Evolutionary conservation across 2,329 filamentous ascomycete genomes (phyloP), one percentile per base, ranked within the genome.

Genomic region (Cladophialophora yegresii): DNA sequence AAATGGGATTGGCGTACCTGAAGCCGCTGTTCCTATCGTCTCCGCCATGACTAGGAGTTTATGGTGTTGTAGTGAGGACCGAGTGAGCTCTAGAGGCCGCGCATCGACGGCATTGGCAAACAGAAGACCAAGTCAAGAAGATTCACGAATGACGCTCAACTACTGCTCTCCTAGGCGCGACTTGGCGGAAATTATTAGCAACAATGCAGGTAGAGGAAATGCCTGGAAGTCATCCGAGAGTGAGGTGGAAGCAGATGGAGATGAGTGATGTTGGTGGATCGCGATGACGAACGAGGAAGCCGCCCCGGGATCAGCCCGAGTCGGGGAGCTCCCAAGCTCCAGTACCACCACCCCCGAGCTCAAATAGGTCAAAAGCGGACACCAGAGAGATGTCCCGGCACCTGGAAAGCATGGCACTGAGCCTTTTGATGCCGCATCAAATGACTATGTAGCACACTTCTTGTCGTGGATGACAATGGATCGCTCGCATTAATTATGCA

Each of bases 11-110:
- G 28, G 59, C 69, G 30, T 61, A 69, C 70, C 69, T 68, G 67
- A 68, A 63, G 63, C 68, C 54, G 66, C 62, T n/a, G 62, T 67
- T 51, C 68, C 68, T 55, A 71, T 67, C 13, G 57, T 64, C 51
- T 71, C 69, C 57, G 69, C 61, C 69, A 71, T 71, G 33, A 22
- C 62, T 53, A 57, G 56, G 22, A 20, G 40, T 54, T 54, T 40
- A 36, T 47, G 20, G 47, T 23, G 30, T 45, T 55, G 51, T 49
- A 33, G 30, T 62, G 32, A 43, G 13, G 55, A 51, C 26, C 28
- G 65, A 28, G 9, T 47, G 20, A 40, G 20, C n/a, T 30, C 63
- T 66, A 60, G 43, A 50, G 12, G 28, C 47, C 16, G 58, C 58
- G 32, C 58, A 61, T 61, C 40, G 58, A 61, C 12, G 58, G 58